Evolutionary conservation across 202 grass and related monocot genomes (phyloP), one percentile per base, ranked within the genome.

Genomic region (Eragrostis tef): DNA sequence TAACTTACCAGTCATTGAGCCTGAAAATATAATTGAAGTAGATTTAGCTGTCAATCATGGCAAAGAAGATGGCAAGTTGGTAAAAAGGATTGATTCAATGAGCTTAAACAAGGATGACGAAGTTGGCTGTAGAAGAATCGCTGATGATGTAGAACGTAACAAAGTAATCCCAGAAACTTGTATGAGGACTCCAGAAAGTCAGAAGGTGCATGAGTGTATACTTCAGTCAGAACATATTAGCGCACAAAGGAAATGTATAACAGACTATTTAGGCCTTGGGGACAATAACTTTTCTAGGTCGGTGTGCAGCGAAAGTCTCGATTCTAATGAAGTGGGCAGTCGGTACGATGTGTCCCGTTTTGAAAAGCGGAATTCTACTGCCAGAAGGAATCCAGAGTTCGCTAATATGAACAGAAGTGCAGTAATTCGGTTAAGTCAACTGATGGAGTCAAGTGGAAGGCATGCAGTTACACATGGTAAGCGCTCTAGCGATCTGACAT

Each of bases 391-490:
- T 76, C 24, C 81, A 67, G 74, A 86, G 25, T 82, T 74, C 67
- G 27, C 65, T 13, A 67, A 43, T 68, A 67, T 45, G 1, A 71
- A 64, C 69, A 88, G 46, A 78, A 86, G 42, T 52, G 4, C 22
- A 66, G 26, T 81, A 39, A 50, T 75, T 78, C 74, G 48, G 81
- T 49, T 61, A 45, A 59, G 51, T 17, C 71, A 75, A 45, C 53
- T 78, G 52, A 61, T 21, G 29, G 81, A 82, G 49, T 71, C 84
- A 42, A 83, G 64, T 72, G 62, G 70, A 78, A 88, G 11, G 53
- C 77, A 74, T 46, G 60, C 48, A 34, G 21, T 77, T 69, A 70
- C 82, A 80, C 74, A 84, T 73, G 64, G 91, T 97, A 88, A 93
- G 87, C 77, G 22, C 64, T 88, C 27, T 42, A 68, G 46, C 9